phyloP scores from a whole-genome alignment of 2,329 filamentous ascomycete species.

The Dactylellina sp. region DNA sequence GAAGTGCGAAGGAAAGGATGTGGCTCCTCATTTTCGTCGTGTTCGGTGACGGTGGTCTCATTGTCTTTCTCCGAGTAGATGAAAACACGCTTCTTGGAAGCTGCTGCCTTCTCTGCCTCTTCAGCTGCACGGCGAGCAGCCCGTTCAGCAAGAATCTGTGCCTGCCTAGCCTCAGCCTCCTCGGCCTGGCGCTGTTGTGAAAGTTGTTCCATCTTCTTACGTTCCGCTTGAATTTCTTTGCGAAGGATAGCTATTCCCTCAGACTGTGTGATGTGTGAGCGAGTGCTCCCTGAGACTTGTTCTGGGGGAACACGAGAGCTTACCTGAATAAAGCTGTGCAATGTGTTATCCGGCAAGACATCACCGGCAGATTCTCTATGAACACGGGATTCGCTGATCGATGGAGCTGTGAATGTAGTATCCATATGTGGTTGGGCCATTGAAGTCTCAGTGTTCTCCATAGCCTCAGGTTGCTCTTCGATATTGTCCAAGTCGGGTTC shows the following conservation, averaged over 20 bases:
- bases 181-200: slow-evolving; percentile 23
- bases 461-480: background rate
- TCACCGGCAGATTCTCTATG: slow-evolving; percentile 43
- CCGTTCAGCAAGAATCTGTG: slow-evolving; percentile 35
- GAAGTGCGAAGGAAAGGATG: slow-evolving; percentile 48
- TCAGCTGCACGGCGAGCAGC: slow-evolving; percentile 26
- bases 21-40: slow-evolving; percentile 32
- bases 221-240: slow-evolving; percentile 34
- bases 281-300: slow-evolving; percentile 6
- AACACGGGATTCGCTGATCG: slow-evolving; percentile 38
- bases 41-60: slow-evolving; percentile 39
- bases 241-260: slow-evolving; percentile 40
- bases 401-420: slow-evolving; percentile 46
- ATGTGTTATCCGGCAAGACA: slow-evolving; percentile 36
- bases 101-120: slow-evolving; percentile 8
- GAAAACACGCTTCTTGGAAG: slow-evolving; percentile 48
- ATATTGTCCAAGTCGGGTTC: slow-evolving; percentile 7
- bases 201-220: slow-evolving; percentile 26
- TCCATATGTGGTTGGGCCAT: slow-evolving; percentile 40
- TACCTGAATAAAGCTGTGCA: slow-evolving; percentile 52
- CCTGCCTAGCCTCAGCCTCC: slow-evolving; percentile 24
- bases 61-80: slow-evolving; percentile 51
- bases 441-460: slow-evolving; percentile 12
- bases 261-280: slow-evolving; percentile 40
- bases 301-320: slow-evolving; percentile 12